Conservation (phyloP, 306 rosid genomes). For the Trifolium fragiferum region DNA sequence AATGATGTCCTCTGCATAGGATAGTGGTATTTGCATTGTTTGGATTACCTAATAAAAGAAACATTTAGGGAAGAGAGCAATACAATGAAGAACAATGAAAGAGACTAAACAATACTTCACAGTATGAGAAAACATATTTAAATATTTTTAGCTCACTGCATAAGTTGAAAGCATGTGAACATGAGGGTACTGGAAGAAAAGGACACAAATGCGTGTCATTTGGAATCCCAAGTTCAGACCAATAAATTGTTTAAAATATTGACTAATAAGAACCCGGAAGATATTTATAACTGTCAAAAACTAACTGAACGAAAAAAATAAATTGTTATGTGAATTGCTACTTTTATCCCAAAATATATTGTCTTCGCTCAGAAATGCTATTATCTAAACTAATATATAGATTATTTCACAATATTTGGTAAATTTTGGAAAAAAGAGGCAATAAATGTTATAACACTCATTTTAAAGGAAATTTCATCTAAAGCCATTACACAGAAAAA, state of each 20-base stretch:
- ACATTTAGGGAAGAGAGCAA: constrained; percentile 13
- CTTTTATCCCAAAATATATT: background rate
- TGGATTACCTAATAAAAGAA: constrained; percentile 67
- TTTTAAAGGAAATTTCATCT: constrained; percentile 15
- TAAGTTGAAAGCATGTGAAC: constrained; percentile 11
- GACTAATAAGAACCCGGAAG: background rate
- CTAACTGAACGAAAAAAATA: background rate
- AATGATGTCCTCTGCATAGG: constrained; percentile 92
- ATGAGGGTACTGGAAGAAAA: constrained; percentile 8
- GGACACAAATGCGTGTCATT: constrained; percentile 5
- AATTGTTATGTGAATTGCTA: background rate
- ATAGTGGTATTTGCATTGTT: constrained; percentile 91
- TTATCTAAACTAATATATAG: background rate
- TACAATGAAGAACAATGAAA: constrained; percentile 24
- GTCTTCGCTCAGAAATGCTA: background rate
- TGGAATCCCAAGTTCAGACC: background rate
- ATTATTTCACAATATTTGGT: constrained; percentile 4
- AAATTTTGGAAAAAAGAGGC: constrained; percentile 31
- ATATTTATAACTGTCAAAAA: constrained; percentile 8
- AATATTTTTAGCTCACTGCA: constrained; percentile 23
- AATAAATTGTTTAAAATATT: background rate
- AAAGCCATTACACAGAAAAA: constrained; percentile 24
- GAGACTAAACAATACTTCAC: constrained; percentile 20
- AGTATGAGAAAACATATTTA: constrained; percentile 20
- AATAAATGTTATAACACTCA: constrained; percentile 18